Evolutionary conservation across 768 basidiomycete genomes (phyloP).

Genomic region (Phaffia australis): DNA sequence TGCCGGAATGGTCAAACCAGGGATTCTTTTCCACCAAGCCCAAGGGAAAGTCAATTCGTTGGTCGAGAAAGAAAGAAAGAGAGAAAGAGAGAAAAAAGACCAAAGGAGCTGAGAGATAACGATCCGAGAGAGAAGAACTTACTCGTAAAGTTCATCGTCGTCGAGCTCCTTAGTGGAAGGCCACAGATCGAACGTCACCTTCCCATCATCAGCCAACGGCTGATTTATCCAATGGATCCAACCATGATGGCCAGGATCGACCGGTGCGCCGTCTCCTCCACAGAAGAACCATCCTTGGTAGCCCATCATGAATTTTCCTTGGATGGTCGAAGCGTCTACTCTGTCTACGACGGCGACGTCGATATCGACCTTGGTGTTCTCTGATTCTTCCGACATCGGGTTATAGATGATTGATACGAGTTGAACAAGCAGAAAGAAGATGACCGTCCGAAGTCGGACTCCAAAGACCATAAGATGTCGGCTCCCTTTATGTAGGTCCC

Average conservation of each 20-base stretch:
- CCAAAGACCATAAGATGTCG: too few relatives aligned
- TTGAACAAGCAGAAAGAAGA: too few relatives aligned
- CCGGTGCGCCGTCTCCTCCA: slow-evolving; percentile 55
- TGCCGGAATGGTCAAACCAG: slow-evolving; percentile 49
- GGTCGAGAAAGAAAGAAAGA: not conserved
- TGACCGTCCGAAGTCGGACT: too few relatives aligned
- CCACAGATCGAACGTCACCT: slow-evolving; percentile 65
- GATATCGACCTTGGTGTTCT: too few relatives aligned
- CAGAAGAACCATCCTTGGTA: slow-evolving; percentile 84
- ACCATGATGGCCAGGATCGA: slow-evolving; percentile 47
- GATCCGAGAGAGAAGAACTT: not conserved
- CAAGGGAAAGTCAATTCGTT: slow-evolving; percentile 44
- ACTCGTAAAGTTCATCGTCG: slow-evolving; percentile 19
- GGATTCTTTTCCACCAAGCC: slow-evolving; percentile 46
- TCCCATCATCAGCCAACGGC: slow-evolving; percentile 58
- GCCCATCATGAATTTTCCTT: slow-evolving; percentile 71
- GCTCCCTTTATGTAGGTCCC: too few relatives aligned
- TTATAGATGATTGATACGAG: too few relatives aligned
- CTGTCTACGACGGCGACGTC: not conserved
- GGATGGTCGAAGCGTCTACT: slow-evolving; percentile 59
- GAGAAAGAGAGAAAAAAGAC: not conserved
- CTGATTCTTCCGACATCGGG: too few relatives aligned
- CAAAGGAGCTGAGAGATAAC: not conserved
- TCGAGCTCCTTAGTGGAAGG: slow-evolving; percentile 44
- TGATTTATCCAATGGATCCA: slow-evolving; percentile 75